phyloP scores from a whole-genome alignment of 129 eudicot species.

The Chrysanthemum makinoi region DNA sequence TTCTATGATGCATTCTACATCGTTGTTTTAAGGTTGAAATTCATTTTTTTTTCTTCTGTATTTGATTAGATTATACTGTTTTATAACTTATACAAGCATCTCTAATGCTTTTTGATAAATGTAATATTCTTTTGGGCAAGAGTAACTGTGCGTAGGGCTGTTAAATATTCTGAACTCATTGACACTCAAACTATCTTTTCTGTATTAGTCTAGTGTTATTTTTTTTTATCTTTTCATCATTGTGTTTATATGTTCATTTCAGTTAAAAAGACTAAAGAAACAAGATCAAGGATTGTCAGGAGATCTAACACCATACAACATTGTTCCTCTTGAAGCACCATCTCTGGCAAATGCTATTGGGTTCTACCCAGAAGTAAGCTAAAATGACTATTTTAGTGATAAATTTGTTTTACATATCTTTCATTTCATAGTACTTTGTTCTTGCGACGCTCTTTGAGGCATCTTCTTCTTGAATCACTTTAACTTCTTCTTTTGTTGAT shows the following conservation, averaged over 20 bases:
- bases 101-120: not conserved
- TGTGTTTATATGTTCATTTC: constrained; percentile 21
- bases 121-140: constrained; percentile 5
- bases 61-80: not conserved
- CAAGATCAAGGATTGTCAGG: constrained; percentile 77
- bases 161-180: constrained; percentile 9
- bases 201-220: constrained; percentile 1
- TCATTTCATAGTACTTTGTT: not conserved
- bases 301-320: constrained; percentile 85
- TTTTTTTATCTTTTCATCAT: not conserved
- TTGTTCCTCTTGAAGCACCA: constrained; percentile 91
- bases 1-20: too few relatives aligned
- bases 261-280: constrained; percentile 76
- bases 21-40: too few relatives aligned
- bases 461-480: not conserved
- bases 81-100: not conserved
- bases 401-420: constrained; percentile 6
- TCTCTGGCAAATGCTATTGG: constrained; percentile 84
- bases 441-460: constrained; percentile 14
- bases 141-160: not conserved
- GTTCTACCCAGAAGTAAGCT: constrained; percentile 89
- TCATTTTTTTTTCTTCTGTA: not conserved
- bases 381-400: constrained; percentile 14
- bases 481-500: constrained; percentile 9
- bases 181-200: not conserved